phyloP scores from a whole-genome alignment of 306 rosid genomes.

The Sphenostylis stenocarpa region DNA sequence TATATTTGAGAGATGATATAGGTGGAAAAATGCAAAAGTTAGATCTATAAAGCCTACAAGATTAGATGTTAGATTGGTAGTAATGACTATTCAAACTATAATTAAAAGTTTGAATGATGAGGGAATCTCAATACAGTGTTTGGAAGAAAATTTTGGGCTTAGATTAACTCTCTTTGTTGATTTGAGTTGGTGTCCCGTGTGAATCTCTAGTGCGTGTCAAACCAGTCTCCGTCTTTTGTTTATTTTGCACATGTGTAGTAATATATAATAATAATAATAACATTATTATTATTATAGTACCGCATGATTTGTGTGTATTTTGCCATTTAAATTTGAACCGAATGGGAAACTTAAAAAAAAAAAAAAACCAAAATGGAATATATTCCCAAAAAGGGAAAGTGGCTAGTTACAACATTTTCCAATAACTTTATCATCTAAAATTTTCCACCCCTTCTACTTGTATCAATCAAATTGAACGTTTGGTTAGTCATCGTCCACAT shows the following conservation, averaged over 20 bases:
- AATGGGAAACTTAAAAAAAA: neutral
- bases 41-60: constrained; percentile 28
- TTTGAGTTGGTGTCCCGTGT: neutral
- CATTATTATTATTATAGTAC: too few species aligned
- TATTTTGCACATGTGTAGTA: neutral
- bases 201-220: constrained; percentile 15
- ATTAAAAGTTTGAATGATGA: constrained; percentile 41
- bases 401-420: neutral
- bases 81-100: constrained; percentile 18
- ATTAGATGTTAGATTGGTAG: constrained; percentile 17
- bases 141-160: neutral
- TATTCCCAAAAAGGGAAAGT: neutral
- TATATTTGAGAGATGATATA: constrained; percentile 28
- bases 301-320: neutral
- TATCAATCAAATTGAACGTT: neutral
- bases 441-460: neutral
- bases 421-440: neutral
- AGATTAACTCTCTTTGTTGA: constrained; percentile 6
- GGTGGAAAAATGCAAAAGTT: constrained; percentile 32
- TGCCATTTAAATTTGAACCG: neutral
- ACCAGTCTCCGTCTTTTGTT: neutral
- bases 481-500: neutral
- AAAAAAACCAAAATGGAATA: neutral
- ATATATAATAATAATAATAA: too few species aligned
- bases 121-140: constrained; percentile 47